phyloP scores from a whole-genome alignment of 257 asterid genomes.

The Mentha longifolia region DNA sequence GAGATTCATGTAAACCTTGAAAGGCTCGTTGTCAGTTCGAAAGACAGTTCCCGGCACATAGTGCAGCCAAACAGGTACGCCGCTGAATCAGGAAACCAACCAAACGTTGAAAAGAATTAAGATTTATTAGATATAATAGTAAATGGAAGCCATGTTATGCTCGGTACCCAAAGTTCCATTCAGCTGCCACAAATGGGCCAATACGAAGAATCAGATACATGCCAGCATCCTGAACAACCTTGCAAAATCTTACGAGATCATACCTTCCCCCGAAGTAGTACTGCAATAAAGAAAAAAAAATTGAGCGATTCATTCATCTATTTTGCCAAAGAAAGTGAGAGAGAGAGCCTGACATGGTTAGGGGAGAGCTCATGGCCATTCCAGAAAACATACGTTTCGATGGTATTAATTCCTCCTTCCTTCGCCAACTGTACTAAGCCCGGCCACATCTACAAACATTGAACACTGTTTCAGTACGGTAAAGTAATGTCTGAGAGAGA shows the following conservation, averaged over 20 bases:
- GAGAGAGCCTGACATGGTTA: slow-evolving; percentile 51
- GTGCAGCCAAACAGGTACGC: slow-evolving; percentile 96
- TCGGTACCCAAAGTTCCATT: slow-evolving; percentile 85
- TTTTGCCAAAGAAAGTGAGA: neutral
- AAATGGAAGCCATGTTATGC: neutral
- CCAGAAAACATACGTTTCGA: slow-evolving; percentile 95
- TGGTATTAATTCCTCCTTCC: slow-evolving; percentile 84
- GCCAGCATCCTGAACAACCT: slow-evolving; percentile 77
- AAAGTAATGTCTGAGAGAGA: neutral
- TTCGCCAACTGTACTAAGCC: slow-evolving; percentile 74
- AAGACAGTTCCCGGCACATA: slow-evolving; percentile 87
- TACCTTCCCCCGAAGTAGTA: slow-evolving; percentile 93
- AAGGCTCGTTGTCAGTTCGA: slow-evolving; percentile 80
- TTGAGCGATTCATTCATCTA: neutral
- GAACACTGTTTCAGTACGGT: neutral
- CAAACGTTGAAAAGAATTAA: slow-evolving; percentile 19
- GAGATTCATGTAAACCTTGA: slow-evolving; percentile 60
- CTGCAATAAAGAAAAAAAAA: slow-evolving; percentile 34
- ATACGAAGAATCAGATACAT: slow-evolving; percentile 86
- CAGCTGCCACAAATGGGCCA: slow-evolving; percentile 94
- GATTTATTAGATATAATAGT: neutral
- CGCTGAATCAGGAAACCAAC: slow-evolving; percentile 52
- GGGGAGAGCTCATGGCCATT: slow-evolving; percentile 91
- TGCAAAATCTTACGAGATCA: slow-evolving; percentile 79
- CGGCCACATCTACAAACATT: slow-evolving; percentile 82